Evolutionary conservation across 2,329 filamentous ascomycete genomes (phyloP).

Genomic region (Boeremia exigua): DNA sequence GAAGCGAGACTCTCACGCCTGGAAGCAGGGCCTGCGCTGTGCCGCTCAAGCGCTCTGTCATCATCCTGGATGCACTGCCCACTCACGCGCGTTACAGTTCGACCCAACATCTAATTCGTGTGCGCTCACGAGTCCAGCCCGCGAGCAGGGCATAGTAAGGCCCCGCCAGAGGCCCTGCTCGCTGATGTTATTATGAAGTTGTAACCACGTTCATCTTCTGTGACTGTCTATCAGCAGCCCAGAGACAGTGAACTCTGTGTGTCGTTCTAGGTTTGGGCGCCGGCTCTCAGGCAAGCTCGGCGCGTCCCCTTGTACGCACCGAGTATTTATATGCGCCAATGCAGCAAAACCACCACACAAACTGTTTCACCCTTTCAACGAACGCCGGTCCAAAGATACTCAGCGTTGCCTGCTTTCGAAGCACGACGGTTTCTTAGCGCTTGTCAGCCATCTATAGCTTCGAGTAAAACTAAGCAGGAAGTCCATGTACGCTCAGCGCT

Average conservation of each 20-base stretch:
- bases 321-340: constrained; percentile 20
- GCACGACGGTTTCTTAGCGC: not conserved
- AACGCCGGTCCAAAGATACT: not conserved
- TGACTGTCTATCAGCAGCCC: not conserved
- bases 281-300: constrained; percentile 18
- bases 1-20: constrained; percentile 5
- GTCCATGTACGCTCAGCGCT: not conserved
- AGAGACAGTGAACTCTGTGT: constrained; percentile 2
- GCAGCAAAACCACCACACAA: constrained; percentile 4
- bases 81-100: constrained; percentile 10
- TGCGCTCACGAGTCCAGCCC: constrained; percentile 2
- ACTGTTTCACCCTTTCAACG: constrained; percentile 1
- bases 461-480: not conserved
- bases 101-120: constrained; percentile 14
- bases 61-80: constrained; percentile 19
- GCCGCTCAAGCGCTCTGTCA: constrained; percentile 19
- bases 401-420: not conserved
- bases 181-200: not conserved
- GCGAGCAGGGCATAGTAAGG: not conserved
- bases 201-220: not conserved
- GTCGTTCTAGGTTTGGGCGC: constrained; percentile 20
- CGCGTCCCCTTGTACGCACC: constrained; percentile 11
- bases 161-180: not conserved
- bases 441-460: not conserved
- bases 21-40: constrained; percentile 7